Evolutionary conservation across 2,329 filamentous ascomycete genomes (phyloP), one percentile per base, ranked within the genome.

Genomic region (Lasiodiplodia sp.): DNA sequence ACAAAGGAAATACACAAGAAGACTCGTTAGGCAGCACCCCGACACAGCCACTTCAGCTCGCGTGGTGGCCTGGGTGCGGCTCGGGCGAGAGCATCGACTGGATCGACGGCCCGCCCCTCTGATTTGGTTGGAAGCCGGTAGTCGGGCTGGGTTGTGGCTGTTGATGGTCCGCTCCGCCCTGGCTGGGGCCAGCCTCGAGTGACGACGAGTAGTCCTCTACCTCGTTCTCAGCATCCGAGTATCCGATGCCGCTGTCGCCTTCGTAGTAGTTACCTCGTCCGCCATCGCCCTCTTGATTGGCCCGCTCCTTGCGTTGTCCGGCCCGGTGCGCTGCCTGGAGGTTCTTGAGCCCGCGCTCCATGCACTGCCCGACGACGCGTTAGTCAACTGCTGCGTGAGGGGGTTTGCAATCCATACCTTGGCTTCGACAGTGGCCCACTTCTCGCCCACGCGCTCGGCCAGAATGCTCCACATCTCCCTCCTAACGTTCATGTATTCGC

Each of bases 281-380:
- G 60, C 60, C 52, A 52, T 64, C 60, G 60, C 60, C 60, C 73
- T 76, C 76, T 75, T 81, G 79, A 74, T 76, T 83, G 81, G 80
- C 81, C 84, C 87, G 87, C 81, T 89, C 90, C 74, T 90, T 90
- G 72, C 90, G 88, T 69, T 87, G 85, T 69, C 87, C 88, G 68
- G 90, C 87, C 70, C 91, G 88, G 72, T 89, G 86, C 65, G 89
- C 87, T 73, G 89, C 88, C 77, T 91, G 90, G 69, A 96, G 86
- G 79, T 92, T 94, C 82, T 94, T 95, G 74, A 95, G 83, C 44
- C 93, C 92, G 76, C 91, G 92, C 78, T 91, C 90, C 89, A 96
- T 92, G 81, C 91, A 93, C 92, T 95, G 72, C 57, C 21, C 56
- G 12, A 40, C 56, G 21, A 25, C 12, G 11, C 47, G 38, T 51